These are phyloP conservation scores for Hyaloperonospora arabidopsidis DNA, from an alignment of 352 stramenopile species.

Conservation along the genomic window DNA sequence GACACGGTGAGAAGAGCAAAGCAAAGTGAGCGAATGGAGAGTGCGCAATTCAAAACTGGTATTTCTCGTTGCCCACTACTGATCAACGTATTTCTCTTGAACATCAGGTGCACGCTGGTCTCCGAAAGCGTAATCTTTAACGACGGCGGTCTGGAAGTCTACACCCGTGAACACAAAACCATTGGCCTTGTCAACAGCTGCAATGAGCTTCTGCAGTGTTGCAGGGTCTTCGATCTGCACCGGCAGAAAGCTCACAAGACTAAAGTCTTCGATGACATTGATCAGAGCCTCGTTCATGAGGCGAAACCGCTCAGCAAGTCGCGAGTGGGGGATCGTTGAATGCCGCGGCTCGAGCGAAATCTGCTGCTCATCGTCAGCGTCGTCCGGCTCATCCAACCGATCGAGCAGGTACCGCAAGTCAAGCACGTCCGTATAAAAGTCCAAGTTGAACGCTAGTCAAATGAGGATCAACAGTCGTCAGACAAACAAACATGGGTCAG, in stretches of 20 bases:
- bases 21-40: conserved; percentile 10
- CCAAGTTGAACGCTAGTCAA: conserved; percentile 67
- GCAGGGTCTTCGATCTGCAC: conserved; percentile 74
- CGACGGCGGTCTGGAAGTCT: conserved; percentile 69
- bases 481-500: no score
- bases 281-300: conserved; percentile 80
- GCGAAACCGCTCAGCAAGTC: conserved; percentile 49
- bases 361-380: conserved; percentile 37
- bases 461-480: neutral
- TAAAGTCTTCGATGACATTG: conserved; percentile 84
- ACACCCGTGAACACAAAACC: conserved; percentile 75
- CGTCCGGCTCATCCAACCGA: conserved; percentile 61
- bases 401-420: conserved; percentile 77
- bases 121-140: conserved; percentile 65
- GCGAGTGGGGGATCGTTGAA: conserved; percentile 17
- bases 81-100: conserved; percentile 69
- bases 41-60: conserved; percentile 28
- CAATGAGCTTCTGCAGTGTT: conserved; percentile 56
- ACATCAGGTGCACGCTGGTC: conserved; percentile 46
- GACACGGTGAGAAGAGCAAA: conserved; percentile 7
- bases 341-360: conserved; percentile 30
- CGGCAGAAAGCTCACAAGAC: conserved; percentile 73
- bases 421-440: conserved; percentile 86
- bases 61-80: conserved; percentile 23
- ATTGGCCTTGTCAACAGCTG: conserved; percentile 77